phyloP scores from a whole-genome alignment of 257 asterid species.

The Penstemon barbatus region DNA sequence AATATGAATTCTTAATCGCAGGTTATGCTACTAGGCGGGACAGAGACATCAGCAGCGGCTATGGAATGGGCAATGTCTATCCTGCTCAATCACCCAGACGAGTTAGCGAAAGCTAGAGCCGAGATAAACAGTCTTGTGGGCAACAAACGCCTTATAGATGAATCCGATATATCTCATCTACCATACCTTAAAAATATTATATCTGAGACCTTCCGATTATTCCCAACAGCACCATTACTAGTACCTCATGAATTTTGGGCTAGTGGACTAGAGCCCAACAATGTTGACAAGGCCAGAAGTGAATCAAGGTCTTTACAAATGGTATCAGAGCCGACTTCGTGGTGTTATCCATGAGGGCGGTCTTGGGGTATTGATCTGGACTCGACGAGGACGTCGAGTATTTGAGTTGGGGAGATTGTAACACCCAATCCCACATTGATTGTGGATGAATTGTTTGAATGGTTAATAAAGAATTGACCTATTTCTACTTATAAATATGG shows the following conservation, averaged over 20 bases:
- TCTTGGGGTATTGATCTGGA: no score
- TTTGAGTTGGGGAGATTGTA: no score
- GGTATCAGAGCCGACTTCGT: no score
- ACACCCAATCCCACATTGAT: no score
- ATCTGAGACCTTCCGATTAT: constrained; percentile 25
- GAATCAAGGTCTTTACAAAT: no score
- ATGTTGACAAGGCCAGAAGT: no score
- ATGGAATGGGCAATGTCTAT: constrained; percentile 34
- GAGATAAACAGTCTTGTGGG: constrained; percentile 28
- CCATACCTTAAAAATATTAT: constrained; percentile 26
- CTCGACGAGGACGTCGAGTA: no score
- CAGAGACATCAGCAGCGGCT: constrained; percentile 32
- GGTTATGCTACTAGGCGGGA: constrained; percentile 26
- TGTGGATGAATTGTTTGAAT: no score
- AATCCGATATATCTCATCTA: constrained; percentile 24
- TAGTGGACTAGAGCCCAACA: no score
- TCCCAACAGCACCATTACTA: constrained; percentile 28
- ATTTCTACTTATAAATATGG: no score
- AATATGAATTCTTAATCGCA: background rate
- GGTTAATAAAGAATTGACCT: no score
- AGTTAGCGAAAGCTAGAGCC: constrained; percentile 19
- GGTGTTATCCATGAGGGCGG: no score
- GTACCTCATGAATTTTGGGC: constrained; percentile 29
- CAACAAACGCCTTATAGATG: constrained; percentile 16
- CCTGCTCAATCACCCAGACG: constrained; percentile 23